These are phyloP conservation scores for Pulveroboletus sp. DNA, from an alignment of 768 basidiomycete genomes.

Conservation along the genomic window DNA sequence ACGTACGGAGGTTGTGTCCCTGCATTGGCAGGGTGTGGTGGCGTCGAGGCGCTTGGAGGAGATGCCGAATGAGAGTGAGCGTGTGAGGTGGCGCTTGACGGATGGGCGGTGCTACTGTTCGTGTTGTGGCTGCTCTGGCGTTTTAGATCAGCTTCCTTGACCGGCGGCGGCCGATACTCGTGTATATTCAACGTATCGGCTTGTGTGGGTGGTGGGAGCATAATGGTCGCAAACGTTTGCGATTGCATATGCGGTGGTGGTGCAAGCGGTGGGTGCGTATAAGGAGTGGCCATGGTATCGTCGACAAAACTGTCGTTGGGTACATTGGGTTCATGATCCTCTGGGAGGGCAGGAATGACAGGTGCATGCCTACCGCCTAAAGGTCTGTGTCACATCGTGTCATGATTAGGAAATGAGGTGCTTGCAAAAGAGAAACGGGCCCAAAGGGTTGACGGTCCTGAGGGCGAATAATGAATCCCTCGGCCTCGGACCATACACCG, in stretches of 20 bases:
- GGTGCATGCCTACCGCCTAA: slow-evolving; percentile 79
- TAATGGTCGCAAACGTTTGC: slow-evolving; percentile 29
- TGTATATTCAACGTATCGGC: slow-evolving; percentile 30
- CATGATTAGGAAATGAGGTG: slow-evolving; percentile 29
- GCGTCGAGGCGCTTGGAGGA: slow-evolving; percentile 17
- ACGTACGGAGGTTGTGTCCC: slow-evolving; percentile 20
- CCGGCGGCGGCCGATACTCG: slow-evolving; percentile 28
- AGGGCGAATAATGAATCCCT: slow-evolving; percentile 1
- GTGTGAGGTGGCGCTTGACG: slow-evolving; percentile 10
- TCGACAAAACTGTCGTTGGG: slow-evolving; percentile 22
- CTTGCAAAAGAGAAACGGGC: slow-evolving; percentile 16
- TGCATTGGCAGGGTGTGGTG: slow-evolving; percentile 16
- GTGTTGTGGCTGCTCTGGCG: slow-evolving; percentile 11
- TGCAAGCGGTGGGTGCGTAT: slow-evolving; percentile 14
- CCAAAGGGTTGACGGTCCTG: slow-evolving; percentile 14
- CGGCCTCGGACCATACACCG: slow-evolving; percentile 9
- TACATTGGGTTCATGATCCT: slow-evolving; percentile 36
- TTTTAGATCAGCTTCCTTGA: slow-evolving; percentile 18
- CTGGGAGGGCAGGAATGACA: slow-evolving; percentile 75
- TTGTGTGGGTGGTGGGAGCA: slow-evolving; percentile 26
- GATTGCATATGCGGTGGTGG: slow-evolving; percentile 16
- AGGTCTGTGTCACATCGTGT: slow-evolving; percentile 44
- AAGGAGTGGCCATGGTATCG: slow-evolving; percentile 17
- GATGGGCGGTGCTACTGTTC: slow-evolving; percentile 4
- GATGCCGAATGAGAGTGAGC: slow-evolving; percentile 18